Evolutionary conservation across 78 protist genomes (phyloP).

Genomic region (Dictyostelium purpureum): DNA sequence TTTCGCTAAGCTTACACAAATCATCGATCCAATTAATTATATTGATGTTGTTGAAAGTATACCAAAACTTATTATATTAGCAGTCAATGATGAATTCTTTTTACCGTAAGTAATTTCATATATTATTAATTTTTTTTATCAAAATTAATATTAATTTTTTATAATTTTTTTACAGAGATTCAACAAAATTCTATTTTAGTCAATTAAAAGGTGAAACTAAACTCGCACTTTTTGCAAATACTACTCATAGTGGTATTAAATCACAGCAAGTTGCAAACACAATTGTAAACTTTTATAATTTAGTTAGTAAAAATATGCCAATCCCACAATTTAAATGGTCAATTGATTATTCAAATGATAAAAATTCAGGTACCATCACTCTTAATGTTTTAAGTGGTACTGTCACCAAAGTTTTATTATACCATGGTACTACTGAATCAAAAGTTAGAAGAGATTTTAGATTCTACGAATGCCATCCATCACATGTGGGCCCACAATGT

Average conservation of each 20-base stretch:
- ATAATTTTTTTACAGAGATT: slow-evolving; percentile 43
- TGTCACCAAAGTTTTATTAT: background rate
- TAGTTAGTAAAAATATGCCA: background rate
- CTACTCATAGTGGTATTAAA: background rate
- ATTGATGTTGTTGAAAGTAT: background rate
- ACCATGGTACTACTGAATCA: background rate
- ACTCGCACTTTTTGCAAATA: background rate
- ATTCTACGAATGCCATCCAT: background rate
- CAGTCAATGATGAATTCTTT: slow-evolving; percentile 45
- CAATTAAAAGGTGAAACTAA: slow-evolving; percentile 14
- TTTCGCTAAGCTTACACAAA: slow-evolving; percentile 9
- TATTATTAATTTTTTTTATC: no score
- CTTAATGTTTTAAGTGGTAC: background rate
- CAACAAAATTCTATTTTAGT: slow-evolving; percentile 11
- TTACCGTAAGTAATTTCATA: slow-evolving; percentile 17
- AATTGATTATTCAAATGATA: background rate
- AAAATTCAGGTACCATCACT: background rate
- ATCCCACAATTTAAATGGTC: slow-evolving; percentile 43
- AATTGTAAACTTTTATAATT: slow-evolving; percentile 1
- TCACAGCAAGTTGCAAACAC: background rate
- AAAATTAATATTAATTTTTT: no score
- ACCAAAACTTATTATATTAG: slow-evolving; percentile 43
- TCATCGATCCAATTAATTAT: slow-evolving; percentile 45
- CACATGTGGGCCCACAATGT: background rate
- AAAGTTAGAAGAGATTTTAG: slow-evolving; percentile 30